phyloP scores from a whole-genome alignment of 2,329 filamentous ascomycete genomes.

The Malbranchea cinnamomea region DNA sequence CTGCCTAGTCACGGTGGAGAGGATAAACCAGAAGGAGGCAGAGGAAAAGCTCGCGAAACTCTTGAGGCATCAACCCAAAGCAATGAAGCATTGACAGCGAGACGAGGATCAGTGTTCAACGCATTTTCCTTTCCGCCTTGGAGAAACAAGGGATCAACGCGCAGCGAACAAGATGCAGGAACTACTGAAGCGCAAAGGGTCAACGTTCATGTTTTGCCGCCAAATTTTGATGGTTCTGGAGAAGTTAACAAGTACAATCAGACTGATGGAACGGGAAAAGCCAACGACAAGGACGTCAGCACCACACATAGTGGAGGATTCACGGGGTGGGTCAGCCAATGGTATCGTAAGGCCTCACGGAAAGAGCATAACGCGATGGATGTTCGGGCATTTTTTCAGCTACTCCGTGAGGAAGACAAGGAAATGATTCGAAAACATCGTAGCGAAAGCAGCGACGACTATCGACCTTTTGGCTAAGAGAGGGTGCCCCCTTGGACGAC shows the following conservation, averaged over 20 bases:
- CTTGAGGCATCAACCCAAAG: too few relatives aligned
- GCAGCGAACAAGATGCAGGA: constrained; percentile 15
- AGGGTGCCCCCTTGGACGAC: too few relatives aligned
- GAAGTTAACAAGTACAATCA: too few relatives aligned
- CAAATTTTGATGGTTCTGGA: constrained; percentile 17
- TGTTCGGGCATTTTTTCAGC: constrained; percentile 14
- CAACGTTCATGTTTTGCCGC: constrained; percentile 18
- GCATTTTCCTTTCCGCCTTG: constrained; percentile 14
- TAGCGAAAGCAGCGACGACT: constrained; percentile 3
- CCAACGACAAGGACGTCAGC: constrained; percentile 1
- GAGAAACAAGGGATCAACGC: constrained; percentile 11
- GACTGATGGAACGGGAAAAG: background rate
- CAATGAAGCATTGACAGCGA: background rate
- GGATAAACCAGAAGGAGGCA: too few relatives aligned
- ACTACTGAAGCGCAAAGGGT: constrained; percentile 16
- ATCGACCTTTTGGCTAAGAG: constrained; percentile 6
- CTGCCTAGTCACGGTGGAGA: too few relatives aligned
- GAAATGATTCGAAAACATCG: constrained; percentile 12
- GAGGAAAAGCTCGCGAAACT: too few relatives aligned
- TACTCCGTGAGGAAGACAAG: constrained; percentile 14
- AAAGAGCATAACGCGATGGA: constrained; percentile 10
- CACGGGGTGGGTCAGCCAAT: too few relatives aligned
- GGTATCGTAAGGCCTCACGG: constrained; percentile 10
- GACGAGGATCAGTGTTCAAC: constrained; percentile 1
- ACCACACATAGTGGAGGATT: too few relatives aligned